Evolutionary conservation across 1,284 basidiomycete species (phyloP).

Genomic region (Chalciporus sp.): DNA sequence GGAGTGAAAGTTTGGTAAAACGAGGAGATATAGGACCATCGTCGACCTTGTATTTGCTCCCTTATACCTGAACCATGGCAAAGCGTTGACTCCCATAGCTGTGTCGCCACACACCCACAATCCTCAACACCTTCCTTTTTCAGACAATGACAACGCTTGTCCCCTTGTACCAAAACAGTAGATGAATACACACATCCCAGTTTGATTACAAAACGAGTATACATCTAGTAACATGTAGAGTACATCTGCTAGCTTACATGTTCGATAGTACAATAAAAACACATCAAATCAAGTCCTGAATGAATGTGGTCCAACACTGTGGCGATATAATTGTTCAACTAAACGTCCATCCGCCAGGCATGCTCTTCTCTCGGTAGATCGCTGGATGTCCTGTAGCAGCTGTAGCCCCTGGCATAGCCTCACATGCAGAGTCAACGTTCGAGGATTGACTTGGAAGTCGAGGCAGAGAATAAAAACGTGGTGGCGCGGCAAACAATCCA

Average conservation of each 20-base stretch:
- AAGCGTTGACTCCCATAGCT: slow-evolving; percentile 24
- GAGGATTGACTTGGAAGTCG: slow-evolving; percentile 27
- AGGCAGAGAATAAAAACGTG: slow-evolving; percentile 31
- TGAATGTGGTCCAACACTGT: not conserved
- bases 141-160: slow-evolving; percentile 31
- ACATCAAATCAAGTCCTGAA: not conserved
- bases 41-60: slow-evolving; percentile 16
- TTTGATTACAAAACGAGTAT: slow-evolving; percentile 9
- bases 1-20: slow-evolving; percentile 1
- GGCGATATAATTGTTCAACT: slow-evolving; percentile 8
- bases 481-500: slow-evolving; percentile 14
- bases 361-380: slow-evolving; percentile 31
- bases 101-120: slow-evolving; percentile 15
- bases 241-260: slow-evolving; percentile 21
- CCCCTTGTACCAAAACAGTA: slow-evolving; percentile 12
- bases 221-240: slow-evolving; percentile 16
- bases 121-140: slow-evolving; percentile 38
- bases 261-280: slow-evolving; percentile 24
- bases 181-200: slow-evolving; percentile 15
- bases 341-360: slow-evolving; percentile 41
- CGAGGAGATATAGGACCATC: slow-evolving; percentile 17
- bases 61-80: slow-evolving; percentile 36
- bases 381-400: slow-evolving; percentile 6
- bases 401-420: slow-evolving; percentile 8
- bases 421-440: slow-evolving; percentile 18